A percentile compares a stretch with the other conserved stretches of the same genome.
Conservation (phyloP, 2,329 filamentous ascomycete genomes). For the Xylariaceae sp. region DNA sequence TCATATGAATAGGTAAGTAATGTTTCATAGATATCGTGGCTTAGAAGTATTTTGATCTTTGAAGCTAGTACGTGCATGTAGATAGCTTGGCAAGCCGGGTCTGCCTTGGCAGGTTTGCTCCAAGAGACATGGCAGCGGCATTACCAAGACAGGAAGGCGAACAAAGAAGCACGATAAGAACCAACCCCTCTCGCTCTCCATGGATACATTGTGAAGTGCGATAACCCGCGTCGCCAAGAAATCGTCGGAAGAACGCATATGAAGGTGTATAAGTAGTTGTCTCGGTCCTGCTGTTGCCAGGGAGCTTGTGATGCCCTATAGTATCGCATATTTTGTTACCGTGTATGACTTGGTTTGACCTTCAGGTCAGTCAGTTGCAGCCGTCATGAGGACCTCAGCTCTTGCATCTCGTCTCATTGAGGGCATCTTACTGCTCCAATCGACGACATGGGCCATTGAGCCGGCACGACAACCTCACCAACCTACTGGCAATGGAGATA, state of each 20-base stretch:
- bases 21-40: too few species aligned
- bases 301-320: too few species aligned
- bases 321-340: too few species aligned
- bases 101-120: too few species aligned
- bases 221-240: neutral
- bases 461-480: constrained; percentile 50
- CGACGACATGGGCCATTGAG: constrained; percentile 36
- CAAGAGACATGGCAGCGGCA: neutral
- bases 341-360: too few species aligned
- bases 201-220: neutral
- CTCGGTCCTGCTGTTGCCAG: neutral
- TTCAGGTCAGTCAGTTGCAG: neutral
- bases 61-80: too few species aligned
- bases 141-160: neutral
- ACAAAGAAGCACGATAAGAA: neutral
- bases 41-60: too few species aligned
- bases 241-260: neutral
- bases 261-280: neutral
- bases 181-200: neutral
- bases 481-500: constrained; percentile 51
- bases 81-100: too few species aligned
- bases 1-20: too few species aligned
- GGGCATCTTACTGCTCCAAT: constrained; percentile 18
- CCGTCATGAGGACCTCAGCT: constrained; percentile 20
- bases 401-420: constrained; percentile 12